Conservation (phyloP, 1,139 yeast species). For the Saccharomyces pastorianus region DNA sequence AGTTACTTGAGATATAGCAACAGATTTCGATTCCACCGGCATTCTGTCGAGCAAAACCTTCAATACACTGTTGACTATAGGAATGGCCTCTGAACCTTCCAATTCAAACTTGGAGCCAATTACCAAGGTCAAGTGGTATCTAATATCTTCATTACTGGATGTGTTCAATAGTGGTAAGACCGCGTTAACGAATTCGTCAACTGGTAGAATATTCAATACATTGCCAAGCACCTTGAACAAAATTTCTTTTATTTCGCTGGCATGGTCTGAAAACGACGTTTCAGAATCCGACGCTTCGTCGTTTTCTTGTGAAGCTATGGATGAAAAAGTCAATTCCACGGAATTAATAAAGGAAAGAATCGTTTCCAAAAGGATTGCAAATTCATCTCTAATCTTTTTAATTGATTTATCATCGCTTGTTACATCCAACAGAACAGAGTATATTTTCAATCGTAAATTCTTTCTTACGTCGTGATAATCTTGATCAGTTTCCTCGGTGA, state of each 20-base stretch:
- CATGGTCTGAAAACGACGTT: constrained; percentile 15
- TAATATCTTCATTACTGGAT: constrained; percentile 33
- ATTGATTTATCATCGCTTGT: constrained; percentile 31
- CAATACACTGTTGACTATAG: constrained; percentile 42
- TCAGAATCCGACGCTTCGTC: constrained; percentile 17
- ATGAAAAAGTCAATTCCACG: not conserved
- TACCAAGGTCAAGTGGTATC: constrained; percentile 49
- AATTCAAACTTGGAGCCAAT: constrained; percentile 62
- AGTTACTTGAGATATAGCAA: constrained; percentile 56
- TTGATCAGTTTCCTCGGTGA: constrained; percentile 37
- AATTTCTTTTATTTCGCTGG: constrained; percentile 23
- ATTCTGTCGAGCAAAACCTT: constrained; percentile 44
- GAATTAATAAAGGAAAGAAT: constrained; percentile 31
- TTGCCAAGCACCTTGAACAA: constrained; percentile 48
- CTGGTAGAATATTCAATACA: constrained; percentile 64
- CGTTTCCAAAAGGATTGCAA: constrained; percentile 40
- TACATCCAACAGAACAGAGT: constrained; percentile 47
- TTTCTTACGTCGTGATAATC: constrained; percentile 40
- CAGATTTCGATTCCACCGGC: constrained; percentile 32
- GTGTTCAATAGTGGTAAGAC: constrained; percentile 42
- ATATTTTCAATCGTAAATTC: constrained; percentile 50
- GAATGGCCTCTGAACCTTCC: constrained; percentile 45
- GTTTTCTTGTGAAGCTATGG: constrained; percentile 2
- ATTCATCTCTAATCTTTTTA: constrained; percentile 34
- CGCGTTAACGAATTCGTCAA: constrained; percentile 60